These are phyloP conservation scores for Tulasnella sp. DNA, from an alignment of 768 basidiomycete species.

Conservation along the genomic window DNA sequence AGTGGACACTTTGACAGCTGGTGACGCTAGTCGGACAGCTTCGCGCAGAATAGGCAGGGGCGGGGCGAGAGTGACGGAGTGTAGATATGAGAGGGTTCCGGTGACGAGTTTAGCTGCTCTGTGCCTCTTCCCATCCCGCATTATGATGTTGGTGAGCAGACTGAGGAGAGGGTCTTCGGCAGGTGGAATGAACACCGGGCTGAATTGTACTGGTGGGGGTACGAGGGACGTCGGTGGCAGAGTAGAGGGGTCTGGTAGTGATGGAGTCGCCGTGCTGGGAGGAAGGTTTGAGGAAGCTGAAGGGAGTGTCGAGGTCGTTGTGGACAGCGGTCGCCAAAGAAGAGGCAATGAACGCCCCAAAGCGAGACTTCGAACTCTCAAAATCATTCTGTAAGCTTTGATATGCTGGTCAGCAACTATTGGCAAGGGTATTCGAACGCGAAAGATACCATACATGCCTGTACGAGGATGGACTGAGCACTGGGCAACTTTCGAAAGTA, in stretches of 20 bases:
- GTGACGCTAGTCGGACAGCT: constrained; percentile 61
- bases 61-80: constrained; percentile 64
- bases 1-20: constrained; percentile 52
- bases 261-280: not conserved
- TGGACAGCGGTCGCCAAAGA: not conserved
- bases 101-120: constrained; percentile 50
- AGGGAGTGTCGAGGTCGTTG: not conserved
- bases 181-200: constrained; percentile 53
- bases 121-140: constrained; percentile 57
- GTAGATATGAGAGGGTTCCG: constrained; percentile 60
- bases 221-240: not conserved
- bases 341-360: not conserved
- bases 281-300: not conserved
- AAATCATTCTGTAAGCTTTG: not conserved
- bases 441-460: not conserved
- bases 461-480: not conserved
- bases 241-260: not conserved
- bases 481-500: not conserved
- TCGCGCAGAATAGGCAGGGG: constrained; percentile 71
- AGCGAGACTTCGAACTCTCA: not conserved
- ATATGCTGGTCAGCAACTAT: not conserved
- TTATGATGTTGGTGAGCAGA: constrained; percentile 55
- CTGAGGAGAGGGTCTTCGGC: constrained; percentile 64
- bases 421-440: not conserved
- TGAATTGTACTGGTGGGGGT: not conserved